These are phyloP conservation scores for Podospora comata DNA, from an alignment of 495 filamentous ascomycete genomes.

Conservation along the genomic window DNA sequence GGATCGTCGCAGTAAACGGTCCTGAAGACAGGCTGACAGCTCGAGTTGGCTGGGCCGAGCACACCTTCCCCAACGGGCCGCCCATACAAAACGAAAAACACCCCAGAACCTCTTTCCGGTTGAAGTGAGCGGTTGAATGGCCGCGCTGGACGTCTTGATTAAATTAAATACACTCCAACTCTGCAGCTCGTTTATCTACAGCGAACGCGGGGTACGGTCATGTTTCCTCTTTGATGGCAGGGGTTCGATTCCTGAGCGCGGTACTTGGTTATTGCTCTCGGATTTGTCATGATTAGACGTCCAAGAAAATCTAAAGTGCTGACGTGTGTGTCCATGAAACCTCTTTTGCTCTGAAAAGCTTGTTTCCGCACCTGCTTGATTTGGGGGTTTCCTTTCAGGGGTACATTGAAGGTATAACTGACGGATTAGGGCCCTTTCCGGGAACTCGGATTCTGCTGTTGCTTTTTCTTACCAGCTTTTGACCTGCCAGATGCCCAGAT, in stretches of 20 bases:
- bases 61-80: conserved; percentile 5
- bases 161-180: conserved; percentile 14
- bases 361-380: background rate
- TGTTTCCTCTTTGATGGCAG: background rate
- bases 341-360: background rate
- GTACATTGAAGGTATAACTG: background rate
- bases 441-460: background rate
- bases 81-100: background rate
- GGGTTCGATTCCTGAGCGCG: background rate
- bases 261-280: background rate
- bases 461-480: background rate
- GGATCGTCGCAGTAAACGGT: background rate
- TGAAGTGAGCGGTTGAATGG: conserved; percentile 11
- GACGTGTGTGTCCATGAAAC: background rate
- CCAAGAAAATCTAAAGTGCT: background rate
- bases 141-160: background rate
- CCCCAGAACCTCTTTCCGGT: background rate
- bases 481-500: conserved; percentile 27
- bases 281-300: background rate
- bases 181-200: background rate
- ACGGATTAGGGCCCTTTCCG: conserved; percentile 1
- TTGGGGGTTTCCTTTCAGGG: background rate
- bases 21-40: background rate
- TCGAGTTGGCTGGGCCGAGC: background rate
- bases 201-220: background rate